phyloP scores from a whole-genome alignment of 768 basidiomycete species.

The Termitomyces sp. region DNA sequence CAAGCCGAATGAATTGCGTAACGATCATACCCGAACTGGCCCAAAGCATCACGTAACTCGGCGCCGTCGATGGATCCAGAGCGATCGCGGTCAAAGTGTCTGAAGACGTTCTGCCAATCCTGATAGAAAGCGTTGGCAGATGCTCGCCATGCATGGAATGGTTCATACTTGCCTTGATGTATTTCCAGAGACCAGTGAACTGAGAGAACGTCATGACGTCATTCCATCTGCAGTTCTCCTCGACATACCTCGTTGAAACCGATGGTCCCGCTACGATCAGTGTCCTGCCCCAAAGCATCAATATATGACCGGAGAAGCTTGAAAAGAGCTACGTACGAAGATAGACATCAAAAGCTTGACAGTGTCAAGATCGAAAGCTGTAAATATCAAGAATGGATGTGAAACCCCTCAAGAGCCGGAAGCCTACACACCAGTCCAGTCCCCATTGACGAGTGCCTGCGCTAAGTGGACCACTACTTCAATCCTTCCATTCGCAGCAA shows the following conservation, averaged over 20 bases:
- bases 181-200: constrained; percentile 79
- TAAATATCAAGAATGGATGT: background rate
- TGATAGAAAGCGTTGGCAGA: constrained; percentile 12
- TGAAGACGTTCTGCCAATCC: constrained; percentile 85
- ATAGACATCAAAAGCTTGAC: constrained; percentile 81
- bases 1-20: background rate
- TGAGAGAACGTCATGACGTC: constrained; percentile 20
- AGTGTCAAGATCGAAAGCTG: constrained; percentile 82
- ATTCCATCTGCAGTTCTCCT: background rate
- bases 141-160: background rate
- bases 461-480: constrained; percentile 24
- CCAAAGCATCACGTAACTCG: constrained; percentile 66
- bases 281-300: constrained; percentile 35
- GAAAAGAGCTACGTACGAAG: constrained; percentile 45
- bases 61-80: constrained; percentile 70
- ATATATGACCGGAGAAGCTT: background rate
- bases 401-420: background rate
- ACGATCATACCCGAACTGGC: constrained; percentile 58
- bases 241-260: constrained; percentile 64
- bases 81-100: constrained; percentile 77
- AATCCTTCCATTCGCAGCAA: background rate
- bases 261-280: constrained; percentile 72
- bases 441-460: constrained; percentile 47
- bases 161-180: constrained; percentile 50
- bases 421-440: constrained; percentile 65